A percentile compares a stretch with the other conserved stretches of the same genome.
These are phyloP conservation scores for Esteya vermicola DNA, from an alignment of 2,329 filamentous ascomycete species.

Conservation along the genomic window DNA sequence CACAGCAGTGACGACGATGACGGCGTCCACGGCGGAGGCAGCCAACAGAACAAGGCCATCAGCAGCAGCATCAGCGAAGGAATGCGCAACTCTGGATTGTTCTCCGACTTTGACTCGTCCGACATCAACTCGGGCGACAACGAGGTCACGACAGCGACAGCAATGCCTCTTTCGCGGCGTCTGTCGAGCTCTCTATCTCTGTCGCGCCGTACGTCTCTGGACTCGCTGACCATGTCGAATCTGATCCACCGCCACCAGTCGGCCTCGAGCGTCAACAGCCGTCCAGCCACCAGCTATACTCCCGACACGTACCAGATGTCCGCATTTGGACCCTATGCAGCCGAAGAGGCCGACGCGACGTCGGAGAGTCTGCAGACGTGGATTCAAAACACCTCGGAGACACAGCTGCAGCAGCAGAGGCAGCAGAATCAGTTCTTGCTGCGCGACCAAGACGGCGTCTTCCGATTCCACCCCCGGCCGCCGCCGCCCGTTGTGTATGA, in stretches of 20 bases:
- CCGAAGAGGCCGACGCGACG: conserved; percentile 4
- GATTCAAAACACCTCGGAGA: conserved; percentile 5
- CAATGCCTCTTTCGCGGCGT: conserved; percentile 1
- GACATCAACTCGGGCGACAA: conserved; percentile 1
- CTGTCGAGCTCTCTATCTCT: background rate
- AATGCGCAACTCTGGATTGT: too few species aligned
- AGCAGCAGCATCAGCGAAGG: too few species aligned
- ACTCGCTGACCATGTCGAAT: too few species aligned
- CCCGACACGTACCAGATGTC: background rate
- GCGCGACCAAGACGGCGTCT: background rate
- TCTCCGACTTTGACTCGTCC: conserved; percentile 5
- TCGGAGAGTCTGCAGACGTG: conserved; percentile 5
- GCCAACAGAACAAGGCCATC: too few species aligned
- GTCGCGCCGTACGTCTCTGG: too few species aligned
- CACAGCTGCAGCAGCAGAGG: too few species aligned
- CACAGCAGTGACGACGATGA: conserved; percentile 3
- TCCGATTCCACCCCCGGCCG: background rate
- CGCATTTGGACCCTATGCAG: too few species aligned
- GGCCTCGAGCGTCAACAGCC: too few species aligned
- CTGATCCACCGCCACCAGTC: too few species aligned
- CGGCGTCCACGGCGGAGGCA: conserved; percentile 1
- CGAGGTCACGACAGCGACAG: conserved; percentile 6
- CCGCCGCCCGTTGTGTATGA: background rate
- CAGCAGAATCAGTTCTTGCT: background rate
- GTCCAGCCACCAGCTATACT: too few species aligned